Evolutionary conservation across 2,329 filamentous ascomycete genomes (phyloP).

Genomic region (Ophiostoma australiae): DNA sequence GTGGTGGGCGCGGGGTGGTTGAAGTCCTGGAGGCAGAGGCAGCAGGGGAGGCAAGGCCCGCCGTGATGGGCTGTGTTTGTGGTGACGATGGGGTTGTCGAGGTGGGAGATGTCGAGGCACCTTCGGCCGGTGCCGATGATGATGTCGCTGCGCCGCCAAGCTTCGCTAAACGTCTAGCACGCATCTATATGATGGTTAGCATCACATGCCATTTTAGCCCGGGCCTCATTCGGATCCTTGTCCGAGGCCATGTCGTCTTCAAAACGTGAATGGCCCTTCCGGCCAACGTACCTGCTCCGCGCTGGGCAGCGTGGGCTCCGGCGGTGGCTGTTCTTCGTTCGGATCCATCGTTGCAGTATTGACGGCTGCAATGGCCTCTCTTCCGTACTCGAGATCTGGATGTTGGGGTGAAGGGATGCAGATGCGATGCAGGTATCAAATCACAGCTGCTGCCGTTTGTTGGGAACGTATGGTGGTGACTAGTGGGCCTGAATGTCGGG

Average conservation of each 20-base stretch:
- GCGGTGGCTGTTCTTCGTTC: constrained; percentile 38
- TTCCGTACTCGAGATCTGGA: neutral
- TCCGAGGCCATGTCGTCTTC: neutral
- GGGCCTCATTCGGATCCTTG: neutral
- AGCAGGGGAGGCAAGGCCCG: neutral
- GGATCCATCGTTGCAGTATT: constrained; percentile 40
- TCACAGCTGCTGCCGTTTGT: neutral
- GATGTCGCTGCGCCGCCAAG: constrained; percentile 36
- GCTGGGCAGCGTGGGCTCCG: constrained; percentile 31
- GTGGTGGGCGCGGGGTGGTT: constrained; percentile 33
- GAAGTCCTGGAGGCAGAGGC: constrained; percentile 35
- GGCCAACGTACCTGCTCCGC: constrained; percentile 27
- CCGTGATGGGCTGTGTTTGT: neutral
- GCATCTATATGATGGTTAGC: constrained; percentile 25
- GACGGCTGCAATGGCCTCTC: neutral
- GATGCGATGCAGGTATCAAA: neutral
- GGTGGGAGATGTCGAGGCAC: neutral
- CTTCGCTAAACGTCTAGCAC: constrained; percentile 39
- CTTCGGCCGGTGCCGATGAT: neutral
- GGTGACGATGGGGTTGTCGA: neutral
- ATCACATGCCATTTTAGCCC: neutral
- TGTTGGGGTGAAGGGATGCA: neutral
- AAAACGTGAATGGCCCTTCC: too few species aligned
- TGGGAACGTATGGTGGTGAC: neutral
- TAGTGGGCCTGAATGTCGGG: neutral